Conservation (phyloP, 345 rosid genomes). For the Brassica nigra region DNA sequence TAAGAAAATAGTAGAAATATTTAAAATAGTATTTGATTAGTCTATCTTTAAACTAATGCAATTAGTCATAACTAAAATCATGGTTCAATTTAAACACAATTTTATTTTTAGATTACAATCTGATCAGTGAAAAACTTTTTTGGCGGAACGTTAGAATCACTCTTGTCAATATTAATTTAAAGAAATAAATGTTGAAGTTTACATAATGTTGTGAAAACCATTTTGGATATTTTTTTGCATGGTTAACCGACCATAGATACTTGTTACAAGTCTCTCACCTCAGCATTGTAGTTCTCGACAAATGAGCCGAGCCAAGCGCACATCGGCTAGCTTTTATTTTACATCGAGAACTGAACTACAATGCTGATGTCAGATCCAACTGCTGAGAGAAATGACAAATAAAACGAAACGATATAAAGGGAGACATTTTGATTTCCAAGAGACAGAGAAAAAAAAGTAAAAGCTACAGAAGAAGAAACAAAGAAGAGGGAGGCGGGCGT, state of each 20-base stretch:
- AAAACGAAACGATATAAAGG: neutral
- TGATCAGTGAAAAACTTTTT: too few species aligned
- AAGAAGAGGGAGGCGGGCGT: constrained; percentile 17
- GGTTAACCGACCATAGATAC: too few species aligned
- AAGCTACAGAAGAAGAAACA: neutral
- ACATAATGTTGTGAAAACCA: too few species aligned
- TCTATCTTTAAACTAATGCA: neutral
- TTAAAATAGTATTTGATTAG: neutral
- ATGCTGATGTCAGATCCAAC: constrained; percentile 41
- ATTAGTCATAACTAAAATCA: neutral
- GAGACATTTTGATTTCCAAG: neutral
- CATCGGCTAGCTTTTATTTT: neutral
- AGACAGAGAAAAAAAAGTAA: neutral
- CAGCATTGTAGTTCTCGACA: too few species aligned
- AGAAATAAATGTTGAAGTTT: too few species aligned
- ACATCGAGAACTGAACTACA: constrained; percentile 6
- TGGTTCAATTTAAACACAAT: too few species aligned
- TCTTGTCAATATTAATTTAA: too few species aligned
- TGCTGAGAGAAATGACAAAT: constrained; percentile 34
- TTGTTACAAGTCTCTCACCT: too few species aligned
- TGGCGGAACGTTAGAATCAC: too few species aligned
- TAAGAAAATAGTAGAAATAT: too few species aligned
- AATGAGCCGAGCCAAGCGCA: constrained; percentile 17
- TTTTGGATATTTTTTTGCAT: too few species aligned
- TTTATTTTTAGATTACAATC: too few species aligned